Percentiles rank a stretch among this genome's conserved stretches.
Evolutionary conservation across 1,284 basidiomycete species (phyloP).

Genomic region (Puccinia horiana): DNA sequence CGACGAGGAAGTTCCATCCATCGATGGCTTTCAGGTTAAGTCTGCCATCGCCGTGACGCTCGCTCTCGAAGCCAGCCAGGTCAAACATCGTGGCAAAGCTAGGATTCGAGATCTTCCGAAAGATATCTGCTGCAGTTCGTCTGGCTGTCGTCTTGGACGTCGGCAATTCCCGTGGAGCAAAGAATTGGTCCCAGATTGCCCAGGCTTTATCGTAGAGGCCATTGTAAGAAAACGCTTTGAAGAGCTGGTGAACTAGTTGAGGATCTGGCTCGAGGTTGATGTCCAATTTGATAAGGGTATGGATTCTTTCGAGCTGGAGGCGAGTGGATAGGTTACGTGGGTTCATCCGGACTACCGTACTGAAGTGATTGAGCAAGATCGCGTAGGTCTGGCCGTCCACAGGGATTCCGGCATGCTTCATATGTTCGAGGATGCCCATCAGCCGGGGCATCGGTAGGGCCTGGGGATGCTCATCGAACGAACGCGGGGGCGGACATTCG

Average conservation of each 20-base stretch:
- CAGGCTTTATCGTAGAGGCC: slow-evolving; percentile 71
- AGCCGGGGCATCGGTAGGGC: slow-evolving; percentile 61
- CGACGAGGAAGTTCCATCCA: neutral
- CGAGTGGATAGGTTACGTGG: slow-evolving; percentile 52
- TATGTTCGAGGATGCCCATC: slow-evolving; percentile 76
- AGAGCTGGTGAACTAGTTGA: slow-evolving; percentile 78
- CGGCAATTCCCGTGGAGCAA: slow-evolving; percentile 54
- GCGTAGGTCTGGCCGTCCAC: slow-evolving; percentile 71
- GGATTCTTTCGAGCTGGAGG: slow-evolving; percentile 67
- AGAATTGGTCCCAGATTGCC: slow-evolving; percentile 72
- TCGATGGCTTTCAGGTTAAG: slow-evolving; percentile 44
- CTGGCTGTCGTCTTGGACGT: slow-evolving; percentile 55
- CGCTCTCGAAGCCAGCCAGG: slow-evolving; percentile 69
- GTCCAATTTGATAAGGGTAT: slow-evolving; percentile 77
- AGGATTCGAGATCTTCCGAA: slow-evolving; percentile 64
- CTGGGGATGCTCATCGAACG: slow-evolving; percentile 62
- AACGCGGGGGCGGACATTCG: slow-evolving; percentile 60
- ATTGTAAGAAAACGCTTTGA: slow-evolving; percentile 82
- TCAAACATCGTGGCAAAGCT: slow-evolving; percentile 81
- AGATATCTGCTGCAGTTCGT: neutral
- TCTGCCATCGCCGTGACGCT: slow-evolving; percentile 52
- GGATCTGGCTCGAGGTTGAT: slow-evolving; percentile 72
- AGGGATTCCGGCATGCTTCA: slow-evolving; percentile 69
- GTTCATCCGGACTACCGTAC: slow-evolving; percentile 50
- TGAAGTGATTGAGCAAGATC: slow-evolving; percentile 67